A percentile compares a stretch with the other conserved stretches of the same genome.
Evolutionary conservation across 1,284 basidiomycete genomes (phyloP).

Genomic region (Apiotrichum veenhuisii): DNA sequence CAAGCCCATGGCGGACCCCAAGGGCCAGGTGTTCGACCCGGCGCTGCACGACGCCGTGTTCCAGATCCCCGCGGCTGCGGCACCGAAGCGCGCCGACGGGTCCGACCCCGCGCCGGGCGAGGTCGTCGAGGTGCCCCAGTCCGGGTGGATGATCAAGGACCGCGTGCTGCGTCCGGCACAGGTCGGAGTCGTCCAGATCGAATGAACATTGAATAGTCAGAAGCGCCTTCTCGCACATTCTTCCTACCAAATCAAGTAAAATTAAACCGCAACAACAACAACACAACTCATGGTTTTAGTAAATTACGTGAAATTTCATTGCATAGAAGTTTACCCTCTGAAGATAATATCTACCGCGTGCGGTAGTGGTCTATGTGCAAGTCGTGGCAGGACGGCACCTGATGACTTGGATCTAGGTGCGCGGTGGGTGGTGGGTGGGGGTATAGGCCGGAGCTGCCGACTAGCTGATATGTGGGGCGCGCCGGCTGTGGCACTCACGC

Average conservation of each 20-base stretch:
- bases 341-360: background rate
- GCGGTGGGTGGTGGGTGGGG: too few relatives aligned
- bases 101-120: conserved; percentile 64
- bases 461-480: too few relatives aligned
- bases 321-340: background rate
- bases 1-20: conserved; percentile 65
- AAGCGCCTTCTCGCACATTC: too few relatives aligned
- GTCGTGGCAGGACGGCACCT: background rate
- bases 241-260: too few relatives aligned
- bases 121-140: conserved; percentile 86
- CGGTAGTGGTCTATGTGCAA: background rate
- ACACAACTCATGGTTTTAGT: too few relatives aligned
- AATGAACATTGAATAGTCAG: conserved; percentile 19
- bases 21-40: conserved; percentile 89
- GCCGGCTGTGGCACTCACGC: too few relatives aligned
- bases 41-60: conserved; percentile 93
- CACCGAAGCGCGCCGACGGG: conserved; percentile 60
- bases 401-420: background rate
- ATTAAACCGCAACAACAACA: too few relatives aligned
- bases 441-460: background rate
- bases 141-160: conserved; percentile 88
- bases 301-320: too few relatives aligned
- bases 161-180: conserved; percentile 89
- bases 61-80: conserved; percentile 66
- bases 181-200: conserved; percentile 76